Base-by-base conservation (phyloP, 805 yeast species). In the Kodamaea neixiangensis region DNA sequence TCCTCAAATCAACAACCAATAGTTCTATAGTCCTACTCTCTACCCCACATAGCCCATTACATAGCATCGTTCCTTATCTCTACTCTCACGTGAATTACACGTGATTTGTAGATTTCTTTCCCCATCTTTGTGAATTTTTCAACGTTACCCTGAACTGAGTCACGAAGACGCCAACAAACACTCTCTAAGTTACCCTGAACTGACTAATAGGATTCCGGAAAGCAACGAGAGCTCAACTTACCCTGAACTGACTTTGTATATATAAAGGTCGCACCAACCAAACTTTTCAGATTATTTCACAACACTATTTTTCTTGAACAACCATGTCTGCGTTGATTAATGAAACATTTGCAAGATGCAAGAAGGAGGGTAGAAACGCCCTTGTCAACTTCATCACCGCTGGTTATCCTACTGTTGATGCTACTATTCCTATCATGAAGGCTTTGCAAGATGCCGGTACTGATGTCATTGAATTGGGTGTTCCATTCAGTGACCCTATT, bases 401-500 rank as follows among this genome's bases (percentile, higher is more conserved):
- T 3, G 99, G 97, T 15, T 90, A 76, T 72, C 99, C 99, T 48
- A 78, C 90, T 14, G 71, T 87, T 49, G 96, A 86, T 49, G 97
- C 88, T 56, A 92, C 99, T 1, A 76, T 94, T 46, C 96, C 96
- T 6, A 81, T 92, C 55, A 67, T 94, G 67, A 81, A 85, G 66
- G 93, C 94, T 18, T 82, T 94, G 73, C 98, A 94, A 74, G 88
- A 81, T 22, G 97, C 97, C 58, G 99, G 99, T 51, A 96, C 88
- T 35, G 98, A 94, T 65, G 80, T 94, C 54, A 89, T 94, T 59
- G 99, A 94, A 72, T 73, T 94, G 44, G 99, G 99, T 55, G 73
- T 94, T 66, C 99, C 99, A 44, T 94, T 94, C 68, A 86, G 97
- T 18, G 99, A 94, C 67, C 99, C 99, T 35, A 91, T 94, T 67